Base-by-base conservation (phyloP, 352 stramenopile genomes). In the Globisporangium nunn region DNA sequence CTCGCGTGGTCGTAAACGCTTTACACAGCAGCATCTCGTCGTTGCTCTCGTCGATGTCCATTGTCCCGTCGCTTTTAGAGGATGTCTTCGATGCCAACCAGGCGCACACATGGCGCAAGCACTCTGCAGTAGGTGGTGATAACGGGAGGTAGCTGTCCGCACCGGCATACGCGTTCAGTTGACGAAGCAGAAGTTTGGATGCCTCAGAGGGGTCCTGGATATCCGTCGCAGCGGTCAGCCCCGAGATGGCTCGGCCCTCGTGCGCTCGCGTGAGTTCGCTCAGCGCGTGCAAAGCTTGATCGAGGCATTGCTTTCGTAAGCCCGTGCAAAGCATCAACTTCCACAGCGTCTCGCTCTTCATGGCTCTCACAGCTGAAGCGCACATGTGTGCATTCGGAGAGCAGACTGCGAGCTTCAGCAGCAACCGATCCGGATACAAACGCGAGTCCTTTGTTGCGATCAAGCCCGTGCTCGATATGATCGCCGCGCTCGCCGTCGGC, bases 371-470 rank as follows among this genome's bases (percentile, higher is more conserved):
- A 3, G 85, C 81, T 46, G 70, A 68, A 12, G 52, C 54, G 29
- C 81, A 83, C 7, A 93, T 58, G 51, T 89, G 67, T 7, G 57
- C 52, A 28, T 74, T 83, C 31, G 56, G 50, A 0, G 70, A 54
- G 29, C 62, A 75, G 1, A 69, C 56, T 18, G 84, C 75, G 45
- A 91, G 80, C 52, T 87, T 89, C 35, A 74, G 57, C 40, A 91
- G 48, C 23, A 95, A 68, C 17, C 74, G 50, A 17, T 87, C 74
- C 2, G 85, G 75, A 58, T 88, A 93, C 45, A 93, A 54, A 3
- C 78, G 75, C 6, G 68, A 17, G 47, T 93, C 80, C 54, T 93
- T 93, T 4, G 82, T 89, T 18, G 82, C 85, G 49, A 89, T 79
- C 44, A 91, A 65, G 30, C 78, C 81, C 4, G 81, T 92, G 47